Base-by-base conservation (phyloP, 805 yeast genomes). In the Hanseniaspora singularis region DNA sequence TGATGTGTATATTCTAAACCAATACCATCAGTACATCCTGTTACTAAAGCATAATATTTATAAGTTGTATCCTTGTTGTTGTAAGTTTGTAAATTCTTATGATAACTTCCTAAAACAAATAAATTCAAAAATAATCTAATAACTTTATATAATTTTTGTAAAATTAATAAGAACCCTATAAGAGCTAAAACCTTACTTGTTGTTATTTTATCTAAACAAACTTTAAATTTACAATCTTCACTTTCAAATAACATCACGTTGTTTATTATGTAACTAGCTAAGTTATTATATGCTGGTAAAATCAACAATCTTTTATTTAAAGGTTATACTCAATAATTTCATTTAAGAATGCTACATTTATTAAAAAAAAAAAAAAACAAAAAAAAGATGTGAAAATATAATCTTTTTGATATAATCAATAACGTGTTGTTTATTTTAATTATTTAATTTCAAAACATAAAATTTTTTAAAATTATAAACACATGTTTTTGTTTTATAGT, bases 1-100 rank as follows among this genome's bases (percentile, higher is more conserved):
- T 89, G 97, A 22, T 65, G 58, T 1, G 96, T 79, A 59, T 75
- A 92, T 62, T 92, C 95, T 61, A 88, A 86, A 49, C 98, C 98
- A 58, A 92, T 81, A 30, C 98, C 98, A 61, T 92, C 97, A 40
- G 96, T 85, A 3, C 96, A 94, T 50, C 98, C 98, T 6, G 98
- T 92, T 15, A 92, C 74, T 27, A 92, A 82, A n/a, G 96, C 96
- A 89, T 96, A 92, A 33, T 74, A 69, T 23, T 54, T 54, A 42
- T 65, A 64, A 6, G 14, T 6, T 3, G 30, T 36, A 22, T 24
- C 5, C 12, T 53, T 42, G 51, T 69, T 68, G 38, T 36, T 34
- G 23, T 89, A 81, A n/a, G 96, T 95, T 58, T 87, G 87, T 59
- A 76, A 78, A 34, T 61, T 57, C 57, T 72, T 79, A 55, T 67